These are phyloP conservation scores for Begonia fuchsioides DNA, from an alignment of 306 rosid genomes.

Conservation along the genomic window DNA sequence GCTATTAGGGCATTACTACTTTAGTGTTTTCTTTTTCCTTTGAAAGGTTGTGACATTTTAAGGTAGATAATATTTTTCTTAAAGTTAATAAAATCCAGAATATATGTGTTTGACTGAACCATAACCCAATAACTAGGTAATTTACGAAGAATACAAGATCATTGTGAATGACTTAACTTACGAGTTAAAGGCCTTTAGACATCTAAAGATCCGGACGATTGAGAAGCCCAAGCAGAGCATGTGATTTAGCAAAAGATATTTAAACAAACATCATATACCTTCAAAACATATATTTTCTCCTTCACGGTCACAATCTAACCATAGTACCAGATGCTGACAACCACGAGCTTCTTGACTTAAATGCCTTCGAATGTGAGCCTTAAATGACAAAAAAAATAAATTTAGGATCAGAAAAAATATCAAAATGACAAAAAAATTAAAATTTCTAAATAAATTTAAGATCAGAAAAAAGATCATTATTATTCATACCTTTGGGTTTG, in stretches of 20 bases:
- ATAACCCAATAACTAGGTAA: too few relatives aligned
- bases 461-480: not conserved
- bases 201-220: not conserved
- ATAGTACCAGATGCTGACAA: conserved; percentile 62
- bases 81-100: too few relatives aligned
- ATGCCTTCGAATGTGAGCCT: conserved; percentile 87
- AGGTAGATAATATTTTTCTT: too few relatives aligned
- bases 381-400: conserved; percentile 7
- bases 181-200: not conserved
- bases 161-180: not conserved
- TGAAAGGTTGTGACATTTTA: too few relatives aligned
- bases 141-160: not conserved
- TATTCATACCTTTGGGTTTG: conserved; percentile 73
- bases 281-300: conserved; percentile 97
- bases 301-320: conserved; percentile 98
- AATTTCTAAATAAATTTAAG: conserved; percentile 5
- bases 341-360: conserved; percentile 89
- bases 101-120: too few relatives aligned
- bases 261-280: conserved; percentile 29
- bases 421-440: conserved; percentile 11
- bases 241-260: not conserved
- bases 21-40: too few relatives aligned
- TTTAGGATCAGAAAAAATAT: not conserved
- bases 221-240: not conserved
- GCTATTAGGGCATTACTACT: too few relatives aligned